Evolutionary conservation across 2,329 filamentous ascomycete species (phyloP).

Genomic region (Xylaria sp.): DNA sequence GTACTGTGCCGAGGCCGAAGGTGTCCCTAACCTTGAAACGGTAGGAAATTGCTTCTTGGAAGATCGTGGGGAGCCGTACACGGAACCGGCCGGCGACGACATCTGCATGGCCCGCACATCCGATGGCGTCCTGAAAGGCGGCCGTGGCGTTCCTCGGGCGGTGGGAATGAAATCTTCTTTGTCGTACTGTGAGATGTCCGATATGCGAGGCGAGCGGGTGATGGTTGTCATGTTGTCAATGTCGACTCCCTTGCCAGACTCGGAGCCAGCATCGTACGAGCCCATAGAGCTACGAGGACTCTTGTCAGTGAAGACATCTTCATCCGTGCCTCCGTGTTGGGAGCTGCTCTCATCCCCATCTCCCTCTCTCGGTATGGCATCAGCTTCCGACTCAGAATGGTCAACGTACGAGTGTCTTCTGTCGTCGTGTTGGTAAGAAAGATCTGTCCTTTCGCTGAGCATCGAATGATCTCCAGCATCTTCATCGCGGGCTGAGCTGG

Average conservation of each 20-base stretch:
- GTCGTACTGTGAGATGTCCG: conserved; percentile 56
- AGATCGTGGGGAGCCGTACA: conserved; percentile 59
- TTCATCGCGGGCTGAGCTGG: conserved; percentile 31
- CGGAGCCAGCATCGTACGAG: conserved; percentile 50
- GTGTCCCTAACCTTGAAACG: conserved; percentile 63
- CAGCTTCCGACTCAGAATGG: conserved; percentile 32
- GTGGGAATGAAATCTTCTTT: conserved; percentile 58
- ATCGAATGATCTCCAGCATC: conserved; percentile 40
- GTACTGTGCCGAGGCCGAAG: conserved; percentile 56
- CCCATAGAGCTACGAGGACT: conserved; percentile 63
- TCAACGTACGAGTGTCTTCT: conserved; percentile 39
- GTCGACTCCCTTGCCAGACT: conserved; percentile 36
- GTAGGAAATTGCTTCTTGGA: conserved; percentile 56
- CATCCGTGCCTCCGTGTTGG: conserved; percentile 55
- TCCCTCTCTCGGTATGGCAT: conserved; percentile 31
- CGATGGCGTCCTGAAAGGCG: conserved; percentile 72
- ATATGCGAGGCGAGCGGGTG: conserved; percentile 51
- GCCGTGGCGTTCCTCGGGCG: conserved; percentile 64
- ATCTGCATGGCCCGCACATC: conserved; percentile 75
- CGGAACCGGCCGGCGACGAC: conserved; percentile 67
- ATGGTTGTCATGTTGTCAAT: conserved; percentile 43
- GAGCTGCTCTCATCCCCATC: conserved; percentile 54
- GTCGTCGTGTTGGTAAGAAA: conserved; percentile 35
- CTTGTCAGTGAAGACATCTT: conserved; percentile 65
- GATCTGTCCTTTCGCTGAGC: conserved; percentile 41